Conservation (phyloP, 2,329 filamentous ascomycete species). For the Botryotinia convoluta region DNA sequence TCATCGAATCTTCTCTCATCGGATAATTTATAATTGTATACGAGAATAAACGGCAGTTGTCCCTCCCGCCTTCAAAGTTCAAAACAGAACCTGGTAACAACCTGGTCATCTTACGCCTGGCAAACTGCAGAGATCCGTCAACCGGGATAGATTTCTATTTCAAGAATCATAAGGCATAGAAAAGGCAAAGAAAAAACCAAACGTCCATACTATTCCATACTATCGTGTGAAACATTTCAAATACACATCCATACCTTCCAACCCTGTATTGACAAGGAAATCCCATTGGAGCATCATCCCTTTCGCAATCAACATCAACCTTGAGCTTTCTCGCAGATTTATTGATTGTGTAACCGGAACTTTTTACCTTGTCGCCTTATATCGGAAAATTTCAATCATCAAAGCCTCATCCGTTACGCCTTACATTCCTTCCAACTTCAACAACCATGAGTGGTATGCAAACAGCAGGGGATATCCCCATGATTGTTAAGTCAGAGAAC, state of each 20-base stretch:
- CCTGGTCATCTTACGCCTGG: neutral
- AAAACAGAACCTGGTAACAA: neutral
- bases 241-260: neutral
- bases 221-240: neutral
- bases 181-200: neutral
- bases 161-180: neutral
- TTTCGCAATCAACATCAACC: neutral
- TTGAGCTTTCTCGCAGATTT: neutral
- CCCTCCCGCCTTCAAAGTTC: neutral
- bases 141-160: slow-evolving; percentile 2
- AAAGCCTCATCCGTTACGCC: slow-evolving; percentile 15
- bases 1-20: neutral
- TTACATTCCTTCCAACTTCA: neutral
- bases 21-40: neutral
- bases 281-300: neutral
- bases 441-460: slow-evolving; percentile 18
- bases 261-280: slow-evolving; percentile 1
- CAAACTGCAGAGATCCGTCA: slow-evolving; percentile 2
- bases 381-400: slow-evolving; percentile 9
- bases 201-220: neutral
- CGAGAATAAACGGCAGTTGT: neutral
- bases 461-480: slow-evolving; percentile 60
- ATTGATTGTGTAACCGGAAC: neutral
- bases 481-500: slow-evolving; percentile 73
- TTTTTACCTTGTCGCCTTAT: neutral